These are phyloP conservation scores for Pseudozyma thailandica DNA, from an alignment of 1,284 basidiomycete species.

Conservation along the genomic window DNA sequence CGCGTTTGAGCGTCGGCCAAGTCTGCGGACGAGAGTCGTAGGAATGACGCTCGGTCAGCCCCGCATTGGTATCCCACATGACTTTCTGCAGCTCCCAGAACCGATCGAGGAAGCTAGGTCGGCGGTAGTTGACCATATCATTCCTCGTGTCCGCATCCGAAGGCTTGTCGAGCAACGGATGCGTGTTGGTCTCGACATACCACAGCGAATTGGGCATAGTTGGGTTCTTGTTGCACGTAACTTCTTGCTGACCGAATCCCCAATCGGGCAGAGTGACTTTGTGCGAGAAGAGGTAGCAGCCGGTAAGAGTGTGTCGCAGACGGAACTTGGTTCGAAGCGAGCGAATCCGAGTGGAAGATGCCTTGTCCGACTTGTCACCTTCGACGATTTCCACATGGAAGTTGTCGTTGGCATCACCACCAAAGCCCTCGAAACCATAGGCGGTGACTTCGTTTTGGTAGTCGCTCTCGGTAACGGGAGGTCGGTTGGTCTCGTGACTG, in stretches of 20 bases:
- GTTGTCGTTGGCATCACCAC: conserved; percentile 92
- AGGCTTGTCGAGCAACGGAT: conserved; percentile 70
- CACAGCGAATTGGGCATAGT: conserved; percentile 89
- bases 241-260: conserved; percentile 98
- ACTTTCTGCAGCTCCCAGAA: conserved; percentile 92
- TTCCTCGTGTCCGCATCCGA: conserved; percentile 21
- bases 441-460: conserved; percentile 98
- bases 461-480: conserved; percentile 96
- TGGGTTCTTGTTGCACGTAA: conserved; percentile 95
- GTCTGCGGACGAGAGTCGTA: conserved; percentile 90
- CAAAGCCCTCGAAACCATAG: conserved; percentile 87
- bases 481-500: conserved; percentile 86
- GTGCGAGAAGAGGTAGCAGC: conserved; percentile 97
- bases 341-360: conserved; percentile 74
- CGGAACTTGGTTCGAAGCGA: conserved; percentile 86
- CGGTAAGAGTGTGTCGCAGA: conserved; percentile 84
- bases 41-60: conserved; percentile 90
- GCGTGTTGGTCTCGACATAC: conserved; percentile 88
- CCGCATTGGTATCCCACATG: conserved; percentile 99
- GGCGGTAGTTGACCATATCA: conserved; percentile 76
- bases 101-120: conserved; percentile 86
- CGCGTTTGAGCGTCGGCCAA: conserved; percentile 89
- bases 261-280: conserved; percentile 96
- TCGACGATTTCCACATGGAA: conserved; percentile 88
- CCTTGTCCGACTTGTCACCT: conserved; percentile 71